Percentiles rank a stretch among this genome's conserved stretches.
Evolutionary conservation across 1,284 basidiomycete species (phyloP).

Genomic region (Rhodotorula sp.): DNA sequence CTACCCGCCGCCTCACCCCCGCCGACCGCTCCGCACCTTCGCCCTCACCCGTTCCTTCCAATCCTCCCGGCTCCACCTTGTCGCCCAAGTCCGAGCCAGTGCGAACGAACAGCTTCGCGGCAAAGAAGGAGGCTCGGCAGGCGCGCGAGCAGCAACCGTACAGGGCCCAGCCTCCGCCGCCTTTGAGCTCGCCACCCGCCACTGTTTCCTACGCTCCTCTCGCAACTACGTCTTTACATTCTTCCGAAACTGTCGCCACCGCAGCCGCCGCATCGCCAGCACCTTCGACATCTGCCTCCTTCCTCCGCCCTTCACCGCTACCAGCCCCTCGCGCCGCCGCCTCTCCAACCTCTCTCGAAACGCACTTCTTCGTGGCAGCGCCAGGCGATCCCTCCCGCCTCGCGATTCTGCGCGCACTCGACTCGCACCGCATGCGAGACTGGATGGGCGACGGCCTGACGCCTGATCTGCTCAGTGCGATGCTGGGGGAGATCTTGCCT

Average conservation of each 20-base stretch:
- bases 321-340: neutral
- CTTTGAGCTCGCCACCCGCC: too few species aligned
- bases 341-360: constrained; percentile 23
- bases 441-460: constrained; percentile 62
- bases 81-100: neutral
- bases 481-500: constrained; percentile 56
- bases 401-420: constrained; percentile 54
- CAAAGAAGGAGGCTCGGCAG: constrained; percentile 17
- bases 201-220: too few species aligned
- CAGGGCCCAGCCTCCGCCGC: neutral
- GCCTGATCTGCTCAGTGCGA: constrained; percentile 58
- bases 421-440: constrained; percentile 57
- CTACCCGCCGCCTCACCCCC: constrained; percentile 15
- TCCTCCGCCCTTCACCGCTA: neutral
- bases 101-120: constrained; percentile 8
- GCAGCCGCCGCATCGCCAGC: too few species aligned
- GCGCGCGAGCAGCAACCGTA: neutral
- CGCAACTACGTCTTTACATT: too few species aligned
- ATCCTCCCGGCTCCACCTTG: neutral
- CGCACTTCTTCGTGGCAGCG: constrained; percentile 25
- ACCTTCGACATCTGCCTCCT: neutral
- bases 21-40: neutral
- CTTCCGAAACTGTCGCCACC: too few species aligned
- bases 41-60: neutral
- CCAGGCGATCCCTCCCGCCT: constrained; percentile 3